Base-by-base conservation (phyloP, 2,329 filamentous ascomycete species). In the Chaetomiaceae sp. region DNA sequence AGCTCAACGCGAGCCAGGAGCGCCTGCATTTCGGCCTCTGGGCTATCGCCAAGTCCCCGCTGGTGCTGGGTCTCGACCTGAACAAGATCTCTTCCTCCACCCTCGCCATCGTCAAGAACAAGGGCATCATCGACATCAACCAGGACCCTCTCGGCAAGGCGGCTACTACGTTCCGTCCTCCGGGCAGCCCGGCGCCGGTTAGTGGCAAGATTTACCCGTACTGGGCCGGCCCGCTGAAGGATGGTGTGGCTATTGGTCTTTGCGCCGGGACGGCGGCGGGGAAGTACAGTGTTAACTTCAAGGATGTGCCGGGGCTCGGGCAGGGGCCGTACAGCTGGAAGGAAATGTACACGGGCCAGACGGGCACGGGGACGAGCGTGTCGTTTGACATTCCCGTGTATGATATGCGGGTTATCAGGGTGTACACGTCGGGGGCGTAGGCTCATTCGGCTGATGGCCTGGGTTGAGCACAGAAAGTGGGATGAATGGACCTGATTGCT, bases 221-320 rank as follows among this genome's bases (percentile, higher is more conserved):
- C 72, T 78, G 61, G 73, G 72, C 50, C 63, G 74, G 54, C 46
- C 66, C 54, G 58, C 69, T 64, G 6, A 66, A 64, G 29, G 67
- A 68, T 11, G 69, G 74, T 19, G 63, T 66, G 1, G 64, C 65
- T 1, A 63, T 71, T 17, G 69, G 68, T n/a, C 59, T 78, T 4
- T 63, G 64, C 1, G 70, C 75, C 0, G 59, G 72, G 11, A 69
- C 64, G 45, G 72, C 71, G 50, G 67, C 65, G 47, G 66, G 71
- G 11, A 68, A 71, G n/a, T 65, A 76, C 23, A 68, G 66, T 0
- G 75, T 76, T 58, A 72, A 72, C 54, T 75, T 78, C 56, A 69
- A 73, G 49, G 57, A 68, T n/a, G 63, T 70, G 5, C 69, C 67
- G n/a, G 75, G 74, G 6, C 59, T 68, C 3, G 68, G 69, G 1